These are phyloP conservation scores for Rauvolfia tetraphylla DNA, from an alignment of 257 asterid species.

Conservation along the genomic window DNA sequence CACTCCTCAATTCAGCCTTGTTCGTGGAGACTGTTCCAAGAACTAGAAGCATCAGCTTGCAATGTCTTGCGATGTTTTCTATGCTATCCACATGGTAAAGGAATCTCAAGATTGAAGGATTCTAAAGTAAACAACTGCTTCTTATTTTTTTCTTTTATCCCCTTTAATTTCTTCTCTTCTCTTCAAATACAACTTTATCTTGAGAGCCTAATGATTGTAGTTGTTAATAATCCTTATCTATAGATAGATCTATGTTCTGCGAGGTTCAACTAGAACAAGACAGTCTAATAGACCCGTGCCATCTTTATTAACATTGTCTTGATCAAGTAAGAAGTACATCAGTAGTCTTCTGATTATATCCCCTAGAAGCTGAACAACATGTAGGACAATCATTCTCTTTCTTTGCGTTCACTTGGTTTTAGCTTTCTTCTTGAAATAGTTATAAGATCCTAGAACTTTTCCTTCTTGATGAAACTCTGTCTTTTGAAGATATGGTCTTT, in stretches of 20 bases:
- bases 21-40: not conserved
- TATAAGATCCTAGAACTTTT: not conserved
- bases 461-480: not conserved
- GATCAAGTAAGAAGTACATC: not conserved
- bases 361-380: not conserved
- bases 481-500: not conserved
- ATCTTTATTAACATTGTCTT: not conserved
- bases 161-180: no score
- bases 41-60: not conserved
- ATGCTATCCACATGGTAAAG: not conserved
- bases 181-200: no score
- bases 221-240: no score
- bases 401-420: not conserved
- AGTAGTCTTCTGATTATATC: not conserved
- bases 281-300: not conserved
- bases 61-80: not conserved
- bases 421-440: not conserved
- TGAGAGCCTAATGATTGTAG: no score
- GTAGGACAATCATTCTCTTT: not conserved
- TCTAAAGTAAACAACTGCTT: not conserved
- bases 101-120: not conserved
- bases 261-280: not conserved
- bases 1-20: not conserved
- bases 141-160: no score
- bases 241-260: not conserved